phyloP scores from a whole-genome alignment of 495 filamentous ascomycete species.

The Lineolata rhizophorae region DNA sequence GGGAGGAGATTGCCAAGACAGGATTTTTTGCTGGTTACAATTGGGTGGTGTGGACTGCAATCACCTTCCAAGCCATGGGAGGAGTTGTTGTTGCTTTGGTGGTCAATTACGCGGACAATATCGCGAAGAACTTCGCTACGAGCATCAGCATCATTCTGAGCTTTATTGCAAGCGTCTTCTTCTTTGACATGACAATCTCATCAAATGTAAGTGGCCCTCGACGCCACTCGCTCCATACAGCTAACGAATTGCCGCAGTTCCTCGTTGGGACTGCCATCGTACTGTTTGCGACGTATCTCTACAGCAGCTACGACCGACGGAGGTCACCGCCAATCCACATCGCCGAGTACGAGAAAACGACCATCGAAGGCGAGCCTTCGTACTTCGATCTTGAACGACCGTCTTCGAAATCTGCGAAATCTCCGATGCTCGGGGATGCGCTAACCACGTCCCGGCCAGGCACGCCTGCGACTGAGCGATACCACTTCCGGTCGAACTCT shows the following conservation, averaged over 20 bases:
- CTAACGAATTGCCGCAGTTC: slow-evolving; percentile 33
- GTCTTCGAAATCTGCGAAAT: no score
- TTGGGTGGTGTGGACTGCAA: slow-evolving; percentile 67
- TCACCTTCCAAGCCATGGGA: slow-evolving; percentile 60
- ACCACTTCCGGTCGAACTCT: no score
- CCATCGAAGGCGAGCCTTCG: slow-evolving; percentile 21
- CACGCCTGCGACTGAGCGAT: no score
- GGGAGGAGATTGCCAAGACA: slow-evolving; percentile 54
- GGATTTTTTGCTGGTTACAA: slow-evolving; percentile 94
- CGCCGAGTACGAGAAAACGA: slow-evolving; percentile 54
- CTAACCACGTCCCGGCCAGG: no score
- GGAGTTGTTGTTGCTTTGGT: slow-evolving; percentile 67
- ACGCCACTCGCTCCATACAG: no score
- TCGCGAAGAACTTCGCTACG: slow-evolving; percentile 78
- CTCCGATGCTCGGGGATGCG: no score
- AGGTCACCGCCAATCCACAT: slow-evolving; percentile 60
- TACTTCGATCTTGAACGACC: no score
- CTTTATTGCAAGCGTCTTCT: slow-evolving; percentile 59
- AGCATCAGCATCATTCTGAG: slow-evolving; percentile 75
- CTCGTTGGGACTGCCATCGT: slow-evolving; percentile 57
- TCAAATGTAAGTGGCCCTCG: slow-evolving; percentile 31
- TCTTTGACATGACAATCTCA: slow-evolving; percentile 62
- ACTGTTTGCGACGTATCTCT: slow-evolving; percentile 62
- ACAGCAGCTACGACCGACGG: slow-evolving; percentile 32
- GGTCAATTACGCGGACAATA: slow-evolving; percentile 72